Conservation (phyloP, 192 early-diverging fungal genomes). For the Entophlyctis luteolus region DNA sequence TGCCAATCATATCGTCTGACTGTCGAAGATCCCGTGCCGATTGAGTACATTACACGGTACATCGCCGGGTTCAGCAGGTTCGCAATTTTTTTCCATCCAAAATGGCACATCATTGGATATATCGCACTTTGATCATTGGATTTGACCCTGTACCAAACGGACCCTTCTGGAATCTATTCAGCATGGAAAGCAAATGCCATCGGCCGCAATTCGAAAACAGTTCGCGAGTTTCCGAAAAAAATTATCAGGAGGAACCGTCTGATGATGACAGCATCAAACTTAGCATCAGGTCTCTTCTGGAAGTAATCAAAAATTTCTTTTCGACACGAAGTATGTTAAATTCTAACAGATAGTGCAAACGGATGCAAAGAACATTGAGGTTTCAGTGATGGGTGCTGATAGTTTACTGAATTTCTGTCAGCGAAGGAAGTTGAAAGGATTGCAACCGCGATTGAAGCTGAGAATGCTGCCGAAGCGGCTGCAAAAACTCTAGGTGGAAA, state of each 20-base stretch:
- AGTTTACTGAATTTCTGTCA: slow-evolving; percentile 48
- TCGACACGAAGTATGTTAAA: neutral
- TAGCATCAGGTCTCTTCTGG: slow-evolving; percentile 83
- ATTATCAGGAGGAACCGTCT: slow-evolving; percentile 81
- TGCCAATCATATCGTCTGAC: slow-evolving; percentile 96
- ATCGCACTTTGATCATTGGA: slow-evolving; percentile 82
- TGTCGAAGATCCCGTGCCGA: slow-evolving; percentile 93
- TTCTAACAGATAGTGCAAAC: slow-evolving; percentile 86
- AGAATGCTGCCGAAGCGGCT: slow-evolving; percentile 21
- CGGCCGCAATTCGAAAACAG: slow-evolving; percentile 92
- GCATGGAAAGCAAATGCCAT: slow-evolving; percentile 99
- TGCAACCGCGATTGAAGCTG: slow-evolving; percentile 23
- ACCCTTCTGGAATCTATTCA: slow-evolving; percentile 97
- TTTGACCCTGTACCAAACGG: slow-evolving; percentile 96
- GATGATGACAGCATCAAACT: slow-evolving; percentile 83
- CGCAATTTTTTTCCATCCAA: neutral
- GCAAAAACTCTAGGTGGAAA: neutral
- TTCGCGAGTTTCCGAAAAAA: slow-evolving; percentile 97
- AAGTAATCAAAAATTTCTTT: slow-evolving; percentile 46
- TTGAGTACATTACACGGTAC: slow-evolving; percentile 96
- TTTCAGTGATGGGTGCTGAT: slow-evolving; percentile 83
- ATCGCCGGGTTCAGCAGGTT: slow-evolving; percentile 97
- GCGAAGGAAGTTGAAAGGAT: slow-evolving; percentile 22
- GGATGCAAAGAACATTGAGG: slow-evolving; percentile 98
- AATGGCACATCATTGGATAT: neutral